Conservation (phyloP, 306 rosid species). For the peach (Prunus persica) region Prunus_persica_NCBIv2 NC_034015.1:14079501-14080000, state of each 20-base stretch:
- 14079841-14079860: slow-evolving; percentile 56
- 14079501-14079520: neutral
- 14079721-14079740: slow-evolving; percentile 82
- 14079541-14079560: slow-evolving; percentile 7
- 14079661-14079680: slow-evolving; percentile 81
- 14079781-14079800: neutral
- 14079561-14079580: slow-evolving; percentile 23
- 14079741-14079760: neutral
- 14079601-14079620: slow-evolving; percentile 31
- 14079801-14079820: slow-evolving; percentile 8
- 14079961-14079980: neutral
- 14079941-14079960: slow-evolving; percentile 5
- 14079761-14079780: neutral
- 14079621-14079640: slow-evolving; percentile 56
- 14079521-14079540: slow-evolving; percentile 10
- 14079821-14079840: slow-evolving; percentile 48
- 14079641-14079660: slow-evolving; percentile 50
- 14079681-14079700: slow-evolving; percentile 27
- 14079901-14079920: slow-evolving; percentile 4
- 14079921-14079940: neutral
- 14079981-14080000: slow-evolving; percentile 7
- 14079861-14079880: slow-evolving; percentile 33
- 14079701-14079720: slow-evolving; percentile 86
- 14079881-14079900: slow-evolving; percentile 1
- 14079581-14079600: slow-evolving; percentile 44